Percentiles rank a stretch among this genome's conserved stretches.
These are phyloP conservation scores for Licmophora abbreviata DNA, from an alignment of 108 stramenopile species.

Conservation along the genomic window DNA sequence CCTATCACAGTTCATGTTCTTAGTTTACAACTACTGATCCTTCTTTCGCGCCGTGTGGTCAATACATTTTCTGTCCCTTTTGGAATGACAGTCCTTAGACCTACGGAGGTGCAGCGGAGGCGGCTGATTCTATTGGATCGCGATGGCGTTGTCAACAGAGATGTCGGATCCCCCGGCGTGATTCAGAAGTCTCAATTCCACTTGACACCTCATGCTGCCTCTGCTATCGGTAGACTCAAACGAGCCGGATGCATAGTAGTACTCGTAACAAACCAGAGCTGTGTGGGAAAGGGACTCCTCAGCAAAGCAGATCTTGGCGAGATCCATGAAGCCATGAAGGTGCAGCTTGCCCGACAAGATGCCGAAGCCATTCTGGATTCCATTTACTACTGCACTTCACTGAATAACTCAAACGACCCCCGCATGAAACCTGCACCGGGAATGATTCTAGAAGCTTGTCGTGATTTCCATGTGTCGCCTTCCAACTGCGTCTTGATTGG, in stretches of 20 bases:
- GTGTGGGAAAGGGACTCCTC: conserved; percentile 33
- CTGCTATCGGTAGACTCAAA: conserved; percentile 20
- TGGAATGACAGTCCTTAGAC: too few relatives aligned
- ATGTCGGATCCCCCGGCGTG: conserved; percentile 36
- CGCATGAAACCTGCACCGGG: conserved; percentile 33
- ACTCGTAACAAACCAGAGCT: conserved; percentile 33
- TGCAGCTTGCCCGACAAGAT: conserved; percentile 15
- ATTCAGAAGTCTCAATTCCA: conserved; percentile 9
- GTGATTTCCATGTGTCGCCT: conserved; percentile 5
- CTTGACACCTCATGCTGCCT: conserved; percentile 12
- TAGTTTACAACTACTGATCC: too few relatives aligned
- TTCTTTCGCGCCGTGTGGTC: too few relatives aligned
- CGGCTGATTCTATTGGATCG: conserved; percentile 22
- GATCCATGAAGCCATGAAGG: conserved; percentile 15
- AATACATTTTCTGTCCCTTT: too few relatives aligned
- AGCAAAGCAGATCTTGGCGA: conserved; percentile 7
- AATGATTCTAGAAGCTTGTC: conserved; percentile 28
- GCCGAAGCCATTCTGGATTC: conserved; percentile 16
- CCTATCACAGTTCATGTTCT: too few relatives aligned
- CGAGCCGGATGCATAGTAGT: conserved; percentile 15
- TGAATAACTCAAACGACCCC: conserved; percentile 8
- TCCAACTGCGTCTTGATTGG: conserved; percentile 14
- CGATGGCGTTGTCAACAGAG: conserved; percentile 36
- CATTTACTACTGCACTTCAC: conserved; percentile 23
- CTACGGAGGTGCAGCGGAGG: too few relatives aligned